phyloP scores from a whole-genome alignment of 2,329 filamentous ascomycete species.

The Coniochaeta ligniaria region DNA sequence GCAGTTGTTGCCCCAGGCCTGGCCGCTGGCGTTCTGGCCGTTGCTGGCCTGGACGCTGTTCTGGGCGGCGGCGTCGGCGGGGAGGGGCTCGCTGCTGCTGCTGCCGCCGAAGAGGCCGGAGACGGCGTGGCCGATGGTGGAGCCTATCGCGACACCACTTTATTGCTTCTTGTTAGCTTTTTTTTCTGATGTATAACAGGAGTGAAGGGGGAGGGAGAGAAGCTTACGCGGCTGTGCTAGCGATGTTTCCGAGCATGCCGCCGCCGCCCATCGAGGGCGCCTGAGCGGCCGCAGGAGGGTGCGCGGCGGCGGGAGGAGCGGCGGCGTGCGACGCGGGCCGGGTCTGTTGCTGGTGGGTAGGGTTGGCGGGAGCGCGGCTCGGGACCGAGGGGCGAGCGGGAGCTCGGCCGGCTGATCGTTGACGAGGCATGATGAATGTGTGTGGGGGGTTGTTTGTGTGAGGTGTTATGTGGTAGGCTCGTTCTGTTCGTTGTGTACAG shows the following conservation, averaged over 20 bases:
- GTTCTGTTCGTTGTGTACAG: background rate
- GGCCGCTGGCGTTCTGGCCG: conserved; percentile 39
- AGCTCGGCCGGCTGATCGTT: conserved; percentile 60
- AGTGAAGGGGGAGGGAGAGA: conserved; percentile 17
- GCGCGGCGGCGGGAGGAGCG: conserved; percentile 41
- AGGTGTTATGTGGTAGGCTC: too few species aligned
- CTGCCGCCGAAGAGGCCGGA: conserved; percentile 81
- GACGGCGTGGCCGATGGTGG: conserved; percentile 90
- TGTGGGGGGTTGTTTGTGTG: conserved; percentile 4
- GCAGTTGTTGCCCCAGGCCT: conserved; percentile 61
- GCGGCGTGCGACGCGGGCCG: conserved; percentile 44
- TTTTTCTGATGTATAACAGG: conserved; percentile 4
- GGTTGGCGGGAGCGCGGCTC: conserved; percentile 41
- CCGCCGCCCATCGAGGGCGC: conserved; percentile 64
- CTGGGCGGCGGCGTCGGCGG: conserved; percentile 25
- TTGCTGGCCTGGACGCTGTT: conserved; percentile 41
- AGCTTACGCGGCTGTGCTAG: conserved; percentile 89
- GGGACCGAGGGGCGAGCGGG: conserved; percentile 62
- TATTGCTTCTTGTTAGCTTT: conserved; percentile 21
- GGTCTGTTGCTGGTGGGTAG: conserved; percentile 48
- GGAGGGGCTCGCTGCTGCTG: conserved; percentile 49
- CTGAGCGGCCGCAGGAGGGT: conserved; percentile 41
- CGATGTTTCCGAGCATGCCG: conserved; percentile 94
- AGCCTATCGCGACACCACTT: conserved; percentile 94
- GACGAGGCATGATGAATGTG: conserved; percentile 62